A percentile compares a stretch with the other conserved stretches of the same genome.
Evolutionary conservation across 441 rosid species (phyloP).

Genomic region (Croton setiger): DNA sequence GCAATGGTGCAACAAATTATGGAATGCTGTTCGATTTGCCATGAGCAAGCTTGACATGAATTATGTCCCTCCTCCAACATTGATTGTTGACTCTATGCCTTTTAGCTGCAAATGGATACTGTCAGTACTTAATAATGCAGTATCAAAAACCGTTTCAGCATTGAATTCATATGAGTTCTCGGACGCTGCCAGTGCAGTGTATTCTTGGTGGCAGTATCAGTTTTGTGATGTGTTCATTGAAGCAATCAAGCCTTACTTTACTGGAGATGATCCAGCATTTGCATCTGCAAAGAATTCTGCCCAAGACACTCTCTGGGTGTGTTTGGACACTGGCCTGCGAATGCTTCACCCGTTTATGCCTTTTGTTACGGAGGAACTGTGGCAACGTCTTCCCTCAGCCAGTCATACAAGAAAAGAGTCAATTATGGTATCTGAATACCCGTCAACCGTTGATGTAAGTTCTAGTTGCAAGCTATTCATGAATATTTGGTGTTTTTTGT

Average conservation of each 20-base stretch:
- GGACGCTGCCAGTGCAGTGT: conserved; percentile 67
- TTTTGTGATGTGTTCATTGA: conserved; percentile 93
- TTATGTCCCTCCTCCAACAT: conserved; percentile 47
- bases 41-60: conserved; percentile 84
- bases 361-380: conserved; percentile 86
- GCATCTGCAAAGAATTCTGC: conserved; percentile 65
- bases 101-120: conserved; percentile 95
- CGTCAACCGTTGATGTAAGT: conserved; percentile 58
- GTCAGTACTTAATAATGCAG: conserved; percentile 70
- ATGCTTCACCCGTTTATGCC: conserved; percentile 99
- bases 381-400: conserved; percentile 87
- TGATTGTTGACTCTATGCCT: conserved; percentile 48
- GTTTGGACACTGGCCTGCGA: conserved; percentile 82
- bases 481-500: not conserved
- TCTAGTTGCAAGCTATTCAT: not conserved
- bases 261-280: conserved; percentile 51
- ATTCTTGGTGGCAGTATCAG: conserved; percentile 97
- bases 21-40: conserved; percentile 97
- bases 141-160: conserved; percentile 52
- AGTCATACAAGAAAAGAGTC: conserved; percentile 52
- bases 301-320: conserved; percentile 69
- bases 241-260: conserved; percentile 81
- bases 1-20: conserved; percentile 96
- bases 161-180: conserved; percentile 71
- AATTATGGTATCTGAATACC: conserved; percentile 76